These are phyloP conservation scores for Zymoseptoria passerinii DNA, from an alignment of 2,329 filamentous ascomycete genomes.

Conservation along the genomic window DNA sequence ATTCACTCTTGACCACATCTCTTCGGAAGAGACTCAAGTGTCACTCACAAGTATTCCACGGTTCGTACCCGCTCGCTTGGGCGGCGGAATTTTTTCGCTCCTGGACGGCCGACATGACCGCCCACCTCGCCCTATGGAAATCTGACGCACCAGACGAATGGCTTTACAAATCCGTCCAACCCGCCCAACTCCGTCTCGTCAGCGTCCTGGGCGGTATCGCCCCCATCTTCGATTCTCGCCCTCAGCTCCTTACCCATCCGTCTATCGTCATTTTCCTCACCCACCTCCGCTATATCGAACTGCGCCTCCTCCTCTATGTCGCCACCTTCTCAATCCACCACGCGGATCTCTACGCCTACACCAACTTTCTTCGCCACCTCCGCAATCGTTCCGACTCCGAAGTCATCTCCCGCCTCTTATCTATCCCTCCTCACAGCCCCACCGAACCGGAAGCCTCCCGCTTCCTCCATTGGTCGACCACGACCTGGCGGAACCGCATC, in stretches of 20 bases:
- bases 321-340: background rate
- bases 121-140: background rate
- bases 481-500: background rate
- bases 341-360: background rate
- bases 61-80: background rate
- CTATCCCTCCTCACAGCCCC: background rate
- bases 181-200: background rate
- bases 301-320: background rate
- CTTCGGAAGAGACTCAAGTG: too few relatives aligned
- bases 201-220: background rate
- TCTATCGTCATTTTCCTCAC: background rate
- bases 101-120: background rate
- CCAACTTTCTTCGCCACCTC: background rate
- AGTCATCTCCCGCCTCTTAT: background rate
- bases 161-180: background rate
- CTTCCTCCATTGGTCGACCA: background rate
- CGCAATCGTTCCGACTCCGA: background rate
- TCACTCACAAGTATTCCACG: too few relatives aligned
- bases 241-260: background rate
- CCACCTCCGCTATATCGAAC: background rate
- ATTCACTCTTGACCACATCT: too few relatives aligned
- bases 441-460: background rate
- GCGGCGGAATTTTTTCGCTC: background rate
- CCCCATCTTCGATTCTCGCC: background rate
- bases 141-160: background rate